Conservation (phyloP, 73 alveolate species). For the Stentor coeruleus region DNA sequence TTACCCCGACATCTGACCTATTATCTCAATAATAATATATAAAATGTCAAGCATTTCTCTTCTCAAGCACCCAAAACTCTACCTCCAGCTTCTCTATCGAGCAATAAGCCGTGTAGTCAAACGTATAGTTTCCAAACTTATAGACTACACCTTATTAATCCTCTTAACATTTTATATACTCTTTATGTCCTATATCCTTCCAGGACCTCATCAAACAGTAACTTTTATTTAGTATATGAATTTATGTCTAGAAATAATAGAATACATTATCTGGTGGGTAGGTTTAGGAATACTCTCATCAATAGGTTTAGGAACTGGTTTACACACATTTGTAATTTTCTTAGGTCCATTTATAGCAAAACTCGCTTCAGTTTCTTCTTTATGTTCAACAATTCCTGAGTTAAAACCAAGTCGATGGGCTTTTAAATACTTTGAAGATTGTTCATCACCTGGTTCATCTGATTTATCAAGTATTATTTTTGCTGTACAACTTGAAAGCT, state of each 20-base stretch:
- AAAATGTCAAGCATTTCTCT: background rate
- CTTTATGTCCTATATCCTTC: background rate
- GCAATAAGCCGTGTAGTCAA: background rate
- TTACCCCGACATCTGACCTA: too few species aligned
- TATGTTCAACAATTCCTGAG: slow-evolving; percentile 71
- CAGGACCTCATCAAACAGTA: slow-evolving; percentile 6
- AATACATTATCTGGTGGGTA: slow-evolving; percentile 47
- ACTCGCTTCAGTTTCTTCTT: slow-evolving; percentile 72
- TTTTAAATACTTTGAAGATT: slow-evolving; percentile 47
- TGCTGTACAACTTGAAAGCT: slow-evolving; percentile 73
- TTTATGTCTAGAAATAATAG: background rate
- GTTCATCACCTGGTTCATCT: slow-evolving; percentile 53
- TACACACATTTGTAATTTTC: slow-evolving; percentile 84
- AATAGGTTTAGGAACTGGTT: slow-evolving; percentile 92
- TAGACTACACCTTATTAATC: background rate
- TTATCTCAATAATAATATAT: too few species aligned
- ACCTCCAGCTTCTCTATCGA: background rate
- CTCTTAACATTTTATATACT: background rate
- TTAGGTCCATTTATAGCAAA: slow-evolving; percentile 89
- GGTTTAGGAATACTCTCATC: slow-evolving; percentile 81
- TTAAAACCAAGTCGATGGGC: slow-evolving; percentile 67
- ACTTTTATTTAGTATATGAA: background rate
- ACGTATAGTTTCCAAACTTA: too few species aligned
- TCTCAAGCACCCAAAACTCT: background rate
- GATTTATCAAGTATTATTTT: slow-evolving; percentile 45